Evolutionary conservation across 192 early-diverging fungal species (phyloP), one percentile per base, ranked within the genome.

Genomic region (Coemansia sp.): DNA sequence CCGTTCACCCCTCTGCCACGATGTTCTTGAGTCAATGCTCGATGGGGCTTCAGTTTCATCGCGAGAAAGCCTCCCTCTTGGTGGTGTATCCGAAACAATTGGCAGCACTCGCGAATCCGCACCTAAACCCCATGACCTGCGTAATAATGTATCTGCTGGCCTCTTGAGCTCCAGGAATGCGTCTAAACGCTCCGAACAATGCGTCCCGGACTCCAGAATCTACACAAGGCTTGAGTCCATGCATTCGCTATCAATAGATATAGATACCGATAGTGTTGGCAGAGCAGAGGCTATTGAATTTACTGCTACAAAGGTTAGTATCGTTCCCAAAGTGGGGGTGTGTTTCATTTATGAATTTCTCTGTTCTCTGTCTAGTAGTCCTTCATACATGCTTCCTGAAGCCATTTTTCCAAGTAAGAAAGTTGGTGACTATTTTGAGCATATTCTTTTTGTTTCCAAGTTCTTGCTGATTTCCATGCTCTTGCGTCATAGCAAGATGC

Each of bases 21-120:
- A 81, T 19, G 65, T 81, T 59, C 70, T 81, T 14, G 79, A 81
- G 46, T 73, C 76, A 57, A 81, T 81, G 74, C 79, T 81, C 32
- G 79, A 76, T 32, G 70, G 61, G 20, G 55, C 79, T 11, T 72
- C 79, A 14, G 58, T 65, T 61, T 81, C 79, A 55, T 81, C 79
- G n/a, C 79, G 67, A 19, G 79, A 81, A 20, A 81, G 70, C 56
- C 67, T 76, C 61, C 57, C 57, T 6, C 38, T 59, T 7, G 57
- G 6, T 40, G 37, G 37, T 59, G 9, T 5, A 17, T 25, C 57
- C 14, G 39, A 59, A 7, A 40, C 38, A 41, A 59, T 40, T 5
- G 14, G n/a, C 14, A 59, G 8, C 37, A 14, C 4, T 6, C 37
- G 5, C n/a, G 57, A 59, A 17, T 5, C 39, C 14, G n/a, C 12